phyloP scores from a whole-genome alignment of 2,329 filamentous ascomycete genomes.

The Magnaporthales sp. region DNA sequence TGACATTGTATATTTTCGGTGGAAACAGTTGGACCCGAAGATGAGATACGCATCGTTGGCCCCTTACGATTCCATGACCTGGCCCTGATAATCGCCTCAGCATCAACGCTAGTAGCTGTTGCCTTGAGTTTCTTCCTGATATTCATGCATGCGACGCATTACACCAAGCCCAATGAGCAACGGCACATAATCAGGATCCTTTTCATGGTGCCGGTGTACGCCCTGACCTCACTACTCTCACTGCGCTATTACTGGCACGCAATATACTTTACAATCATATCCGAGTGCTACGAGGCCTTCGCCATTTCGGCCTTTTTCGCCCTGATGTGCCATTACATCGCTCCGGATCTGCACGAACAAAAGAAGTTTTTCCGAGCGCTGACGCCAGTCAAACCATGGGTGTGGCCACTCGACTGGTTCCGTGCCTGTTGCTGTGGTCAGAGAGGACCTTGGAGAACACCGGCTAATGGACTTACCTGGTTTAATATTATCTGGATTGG shows the following conservation, averaged over 20 bases:
- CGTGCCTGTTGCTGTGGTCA: constrained; percentile 62
- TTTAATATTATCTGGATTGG: constrained; percentile 82
- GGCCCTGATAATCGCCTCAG: constrained; percentile 41
- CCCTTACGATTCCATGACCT: constrained; percentile 45
- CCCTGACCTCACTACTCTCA: constrained; percentile 63
- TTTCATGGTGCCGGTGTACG: constrained; percentile 80
- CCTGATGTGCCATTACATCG: constrained; percentile 72
- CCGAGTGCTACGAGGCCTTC: constrained; percentile 84
- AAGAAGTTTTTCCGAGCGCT: constrained; percentile 72
- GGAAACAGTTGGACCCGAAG: constrained; percentile 29
- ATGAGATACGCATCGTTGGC: constrained; percentile 38
- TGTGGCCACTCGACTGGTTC: constrained; percentile 64
- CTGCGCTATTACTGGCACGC: constrained; percentile 68
- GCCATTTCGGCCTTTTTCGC: constrained; percentile 83
- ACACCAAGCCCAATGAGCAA: constrained; percentile 52
- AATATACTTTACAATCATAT: constrained; percentile 72
- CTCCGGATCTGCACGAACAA: constrained; percentile 67
- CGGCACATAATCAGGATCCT: constrained; percentile 76
- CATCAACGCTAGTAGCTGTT: constrained; percentile 40
- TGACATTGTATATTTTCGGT: constrained; percentile 6
- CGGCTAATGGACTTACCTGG: constrained; percentile 76
- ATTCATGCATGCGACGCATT: constrained; percentile 49
- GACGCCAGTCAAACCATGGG: constrained; percentile 59
- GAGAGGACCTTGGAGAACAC: constrained; percentile 62
- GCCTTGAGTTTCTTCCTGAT: constrained; percentile 46